A percentile compares a stretch with the other conserved stretches of the same genome.
phyloP scores from a whole-genome alignment of 176 grass and related monocot species.

The Ampelocalamus luodianensis region DNA sequence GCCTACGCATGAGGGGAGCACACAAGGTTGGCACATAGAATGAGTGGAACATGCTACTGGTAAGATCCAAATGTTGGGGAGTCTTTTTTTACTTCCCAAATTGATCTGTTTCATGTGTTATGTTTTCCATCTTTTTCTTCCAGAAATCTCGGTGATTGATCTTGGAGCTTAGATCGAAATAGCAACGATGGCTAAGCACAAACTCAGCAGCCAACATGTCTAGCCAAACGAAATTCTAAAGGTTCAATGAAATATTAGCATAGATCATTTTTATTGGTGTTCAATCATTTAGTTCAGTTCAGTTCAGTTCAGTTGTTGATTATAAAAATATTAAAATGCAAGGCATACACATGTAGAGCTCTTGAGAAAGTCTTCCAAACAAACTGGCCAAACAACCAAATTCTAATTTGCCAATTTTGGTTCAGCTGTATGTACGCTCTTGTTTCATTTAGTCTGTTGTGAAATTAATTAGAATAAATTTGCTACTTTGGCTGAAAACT shows the following conservation, averaged over 20 bases:
- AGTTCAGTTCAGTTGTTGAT: background rate
- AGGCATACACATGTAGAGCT: background rate
- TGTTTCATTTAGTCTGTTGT: background rate
- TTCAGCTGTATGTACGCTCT: background rate
- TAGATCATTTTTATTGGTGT: background rate
- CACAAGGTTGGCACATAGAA: background rate
- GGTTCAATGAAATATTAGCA: background rate
- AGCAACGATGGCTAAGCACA: background rate
- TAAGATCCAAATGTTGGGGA: background rate
- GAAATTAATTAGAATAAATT: background rate
- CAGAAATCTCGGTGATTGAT: background rate
- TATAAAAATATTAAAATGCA: constrained; percentile 11
- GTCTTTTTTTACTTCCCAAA: background rate
- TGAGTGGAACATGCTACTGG: background rate
- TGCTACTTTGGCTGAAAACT: background rate
- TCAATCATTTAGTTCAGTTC: background rate
- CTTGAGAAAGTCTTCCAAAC: background rate
- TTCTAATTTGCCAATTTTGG: background rate
- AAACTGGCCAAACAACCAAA: background rate
- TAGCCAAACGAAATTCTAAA: background rate
- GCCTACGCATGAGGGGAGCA: background rate
- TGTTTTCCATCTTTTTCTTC: background rate
- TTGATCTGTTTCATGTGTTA: background rate
- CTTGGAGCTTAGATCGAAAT: background rate
- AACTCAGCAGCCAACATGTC: background rate